Conservation (phyloP, 106 monocot species). For the Dendrobium huoshanense region DNA sequence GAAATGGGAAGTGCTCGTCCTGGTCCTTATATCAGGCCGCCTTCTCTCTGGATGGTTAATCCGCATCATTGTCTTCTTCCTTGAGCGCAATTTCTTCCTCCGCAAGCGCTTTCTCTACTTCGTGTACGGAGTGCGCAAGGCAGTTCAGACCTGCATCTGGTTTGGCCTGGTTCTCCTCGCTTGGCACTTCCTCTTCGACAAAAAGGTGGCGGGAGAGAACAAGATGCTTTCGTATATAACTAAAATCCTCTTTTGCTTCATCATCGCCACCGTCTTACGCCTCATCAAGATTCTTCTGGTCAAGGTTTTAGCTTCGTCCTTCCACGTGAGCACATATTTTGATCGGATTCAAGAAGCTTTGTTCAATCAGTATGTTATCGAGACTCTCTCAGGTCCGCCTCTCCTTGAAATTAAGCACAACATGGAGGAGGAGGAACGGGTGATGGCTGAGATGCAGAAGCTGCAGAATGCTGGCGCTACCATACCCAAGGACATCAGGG, state of each 20-base stretch:
- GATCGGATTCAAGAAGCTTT: slow-evolving; percentile 84
- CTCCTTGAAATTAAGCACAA: slow-evolving; percentile 33
- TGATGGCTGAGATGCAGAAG: slow-evolving; percentile 45
- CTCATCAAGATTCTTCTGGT: slow-evolving; percentile 75
- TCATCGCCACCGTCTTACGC: slow-evolving; percentile 55
- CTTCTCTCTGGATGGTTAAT: slow-evolving; percentile 66
- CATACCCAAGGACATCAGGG: slow-evolving; percentile 40
- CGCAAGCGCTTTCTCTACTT: slow-evolving; percentile 83
- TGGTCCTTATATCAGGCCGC: slow-evolving; percentile 68
- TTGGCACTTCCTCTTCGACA: slow-evolving; percentile 70
- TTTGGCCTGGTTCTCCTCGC: slow-evolving; percentile 60
- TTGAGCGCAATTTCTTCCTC: slow-evolving; percentile 73
- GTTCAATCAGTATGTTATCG: slow-evolving; percentile 83
- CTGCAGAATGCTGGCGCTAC: slow-evolving; percentile 54
- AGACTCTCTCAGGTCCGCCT: slow-evolving; percentile 83
- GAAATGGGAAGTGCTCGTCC: slow-evolving; percentile 66
- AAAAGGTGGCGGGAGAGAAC: slow-evolving; percentile 33
- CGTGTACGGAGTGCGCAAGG: slow-evolving; percentile 64
- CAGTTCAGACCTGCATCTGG: slow-evolving; percentile 83
- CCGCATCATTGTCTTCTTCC: slow-evolving; percentile 50
- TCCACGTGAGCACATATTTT: slow-evolving; percentile 88
- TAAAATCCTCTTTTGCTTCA: slow-evolving; percentile 61
- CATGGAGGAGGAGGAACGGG: slow-evolving; percentile 47
- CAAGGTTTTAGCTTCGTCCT: slow-evolving; percentile 64
- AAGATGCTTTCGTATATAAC: slow-evolving; percentile 44